Conservation (phyloP, 2,329 filamentous ascomycete species). For the Alternaria sp. region DNA sequence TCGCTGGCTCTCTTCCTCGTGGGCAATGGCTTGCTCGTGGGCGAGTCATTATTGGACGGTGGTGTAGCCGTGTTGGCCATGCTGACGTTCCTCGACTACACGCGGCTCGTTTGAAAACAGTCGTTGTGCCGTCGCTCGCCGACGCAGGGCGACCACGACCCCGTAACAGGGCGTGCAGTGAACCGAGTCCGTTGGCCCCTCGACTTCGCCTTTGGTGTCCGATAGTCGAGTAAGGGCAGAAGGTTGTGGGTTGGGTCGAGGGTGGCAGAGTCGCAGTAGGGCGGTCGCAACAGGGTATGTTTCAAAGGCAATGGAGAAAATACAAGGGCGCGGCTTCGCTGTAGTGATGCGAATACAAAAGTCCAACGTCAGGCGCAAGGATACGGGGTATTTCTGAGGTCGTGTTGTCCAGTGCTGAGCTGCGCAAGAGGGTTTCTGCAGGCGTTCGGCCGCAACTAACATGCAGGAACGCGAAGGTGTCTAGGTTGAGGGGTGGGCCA, state of each 20-base stretch:
- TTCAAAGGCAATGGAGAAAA: conserved; percentile 9
- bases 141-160: conserved; percentile 12
- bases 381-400: neutral
- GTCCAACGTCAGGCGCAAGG: neutral
- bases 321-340: neutral
- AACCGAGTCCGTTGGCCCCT: neutral
- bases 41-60: conserved; percentile 32
- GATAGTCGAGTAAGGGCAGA: neutral
- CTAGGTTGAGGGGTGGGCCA: conserved; percentile 1
- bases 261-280: neutral
- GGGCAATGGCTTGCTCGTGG: conserved; percentile 23
- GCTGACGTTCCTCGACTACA: conserved; percentile 6
- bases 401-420: neutral
- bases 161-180: conserved; percentile 16
- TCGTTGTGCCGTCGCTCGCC: conserved; percentile 11
- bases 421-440: neutral
- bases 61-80: conserved; percentile 35
- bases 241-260: neutral
- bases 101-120: neutral
- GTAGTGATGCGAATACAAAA: conserved; percentile 8
- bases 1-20: conserved; percentile 34
- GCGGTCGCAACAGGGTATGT: conserved; percentile 4
- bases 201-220: conserved; percentile 8
- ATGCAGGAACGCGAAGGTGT: neutral
- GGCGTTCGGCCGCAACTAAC: neutral